Percentiles rank a stretch among this genome's conserved stretches.
Conservation (phyloP, 148 eudicot species). For the Rhododendron williamsianum region DNA sequence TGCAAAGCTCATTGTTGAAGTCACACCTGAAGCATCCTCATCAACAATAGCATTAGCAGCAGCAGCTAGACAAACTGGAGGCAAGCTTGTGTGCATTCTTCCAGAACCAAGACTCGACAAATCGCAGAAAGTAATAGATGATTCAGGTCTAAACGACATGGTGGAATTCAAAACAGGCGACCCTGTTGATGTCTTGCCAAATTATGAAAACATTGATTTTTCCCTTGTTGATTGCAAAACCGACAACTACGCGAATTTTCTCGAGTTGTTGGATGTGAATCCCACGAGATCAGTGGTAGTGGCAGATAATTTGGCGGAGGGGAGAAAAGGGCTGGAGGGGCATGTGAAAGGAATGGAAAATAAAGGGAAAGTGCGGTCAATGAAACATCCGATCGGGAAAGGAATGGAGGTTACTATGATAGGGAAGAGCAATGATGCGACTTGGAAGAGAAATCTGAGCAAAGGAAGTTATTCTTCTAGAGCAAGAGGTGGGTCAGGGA, state of each 20-base stretch:
- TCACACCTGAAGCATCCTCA: conserved; percentile 33
- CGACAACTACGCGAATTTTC: conserved; percentile 10
- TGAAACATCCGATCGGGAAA: conserved; percentile 30
- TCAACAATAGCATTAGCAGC: conserved; percentile 47
- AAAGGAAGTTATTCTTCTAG: neutral
- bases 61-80: conserved; percentile 48
- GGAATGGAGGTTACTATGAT: conserved; percentile 31
- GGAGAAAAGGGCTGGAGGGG: conserved; percentile 28
- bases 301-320: conserved; percentile 33
- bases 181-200: conserved; percentile 22
- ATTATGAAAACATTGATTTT: conserved; percentile 35
- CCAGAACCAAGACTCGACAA: conserved; percentile 23
- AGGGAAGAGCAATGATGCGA: conserved; percentile 15
- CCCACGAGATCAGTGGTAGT: conserved; percentile 29
- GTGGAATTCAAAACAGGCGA: conserved; percentile 39
- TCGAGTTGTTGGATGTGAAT: conserved; percentile 28
- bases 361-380: conserved; percentile 22
- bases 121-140: conserved; percentile 27
- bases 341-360: conserved; percentile 22
- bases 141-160: conserved; percentile 25
- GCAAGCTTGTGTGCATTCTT: conserved; percentile 38
- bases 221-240: conserved; percentile 29
- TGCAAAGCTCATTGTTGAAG: conserved; percentile 36
- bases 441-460: neutral
- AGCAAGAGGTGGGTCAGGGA: conserved; percentile 11